phyloP scores from a whole-genome alignment of 176 grass and related monocot genomes.

The Avena insularis region DNA sequence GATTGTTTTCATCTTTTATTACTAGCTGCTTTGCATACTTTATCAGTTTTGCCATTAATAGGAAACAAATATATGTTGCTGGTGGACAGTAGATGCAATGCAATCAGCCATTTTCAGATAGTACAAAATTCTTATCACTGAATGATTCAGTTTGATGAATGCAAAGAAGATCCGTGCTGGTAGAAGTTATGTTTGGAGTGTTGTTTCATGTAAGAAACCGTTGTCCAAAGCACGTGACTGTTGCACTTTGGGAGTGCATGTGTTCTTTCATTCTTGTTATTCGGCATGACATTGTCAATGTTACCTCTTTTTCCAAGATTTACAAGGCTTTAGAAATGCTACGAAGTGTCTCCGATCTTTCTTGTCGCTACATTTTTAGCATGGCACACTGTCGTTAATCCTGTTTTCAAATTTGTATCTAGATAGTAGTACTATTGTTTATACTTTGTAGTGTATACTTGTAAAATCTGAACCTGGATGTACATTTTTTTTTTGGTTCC shows the following conservation, averaged over 20 bases:
- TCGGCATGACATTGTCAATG: not conserved
- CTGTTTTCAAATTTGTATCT: not conserved
- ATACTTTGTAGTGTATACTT: not conserved
- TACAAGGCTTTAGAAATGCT: not conserved
- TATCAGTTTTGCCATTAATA: conserved; percentile 20
- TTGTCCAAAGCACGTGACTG: not conserved
- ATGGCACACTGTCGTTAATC: not conserved
- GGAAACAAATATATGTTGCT: conserved; percentile 2
- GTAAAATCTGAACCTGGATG: not conserved
- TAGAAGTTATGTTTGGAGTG: not conserved
- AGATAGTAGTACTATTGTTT: not conserved
- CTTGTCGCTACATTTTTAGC: not conserved
- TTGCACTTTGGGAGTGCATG: conserved; percentile 13
- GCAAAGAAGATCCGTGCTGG: not conserved
- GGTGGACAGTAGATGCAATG: conserved; percentile 16
- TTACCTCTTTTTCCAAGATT: not conserved
- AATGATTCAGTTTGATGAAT: conserved; percentile 18
- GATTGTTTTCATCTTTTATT: conserved; percentile 18
- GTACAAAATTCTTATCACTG: not conserved
- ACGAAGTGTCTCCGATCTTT: not conserved
- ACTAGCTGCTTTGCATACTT: not conserved
- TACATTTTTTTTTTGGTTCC: not conserved
- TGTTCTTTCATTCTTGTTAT: conserved; percentile 18
- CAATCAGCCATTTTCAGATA: not conserved
- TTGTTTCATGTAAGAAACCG: not conserved